Evolutionary conservation across 805 yeast species (phyloP), one percentile per base, ranked within the genome.

Genomic region (Metschnikowia drakensbergensis): DNA sequence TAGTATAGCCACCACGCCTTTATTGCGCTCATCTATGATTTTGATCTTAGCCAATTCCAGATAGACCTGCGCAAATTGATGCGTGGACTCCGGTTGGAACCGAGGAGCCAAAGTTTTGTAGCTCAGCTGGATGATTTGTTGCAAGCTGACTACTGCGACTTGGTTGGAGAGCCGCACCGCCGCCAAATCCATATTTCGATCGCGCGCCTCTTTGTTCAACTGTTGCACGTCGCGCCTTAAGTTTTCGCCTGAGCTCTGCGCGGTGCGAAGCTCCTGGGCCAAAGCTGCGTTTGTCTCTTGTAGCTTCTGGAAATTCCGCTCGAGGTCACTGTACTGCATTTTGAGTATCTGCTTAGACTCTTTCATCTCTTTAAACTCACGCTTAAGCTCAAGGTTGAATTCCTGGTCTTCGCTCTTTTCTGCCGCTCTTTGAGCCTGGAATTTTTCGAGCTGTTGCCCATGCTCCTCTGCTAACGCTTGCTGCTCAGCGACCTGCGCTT

Each of bases 61-160:
- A 44, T 43, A 48, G 8, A 48, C 33, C 34, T 46, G 50, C 3
- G 51, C 13, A 28, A 52, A 52, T 10, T 43, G 48, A n/a, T 51
- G 49, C 33, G 54, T 47, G 10, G 52, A 52, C 26, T 52, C 51
- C 11, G 45, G 42, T 28, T 47, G 51, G 30, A 54, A 47, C n/a
- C 51, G 42, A 1, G 54, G 49, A 8, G 48, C 45, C 29, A 54
- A 48, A 10, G 37, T 42, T 32, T 46, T 52, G 45, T 49, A 54
- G 33, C 43, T 52, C 27, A 32, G 41, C 43, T 50, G 54, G 11
- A 50, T 40, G n/a, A 50, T 37, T 30, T 41, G 30, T 8, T 46
- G 38, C 42, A 52, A 46, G 13, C 37, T 13, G 13, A 41, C 54
- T 36, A 52, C 33, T 3, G 50, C 54, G 3, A 48, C 25, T 10